phyloP scores from a whole-genome alignment of 148 eudicot species.

The Nepenthes gracilis region DNA sequence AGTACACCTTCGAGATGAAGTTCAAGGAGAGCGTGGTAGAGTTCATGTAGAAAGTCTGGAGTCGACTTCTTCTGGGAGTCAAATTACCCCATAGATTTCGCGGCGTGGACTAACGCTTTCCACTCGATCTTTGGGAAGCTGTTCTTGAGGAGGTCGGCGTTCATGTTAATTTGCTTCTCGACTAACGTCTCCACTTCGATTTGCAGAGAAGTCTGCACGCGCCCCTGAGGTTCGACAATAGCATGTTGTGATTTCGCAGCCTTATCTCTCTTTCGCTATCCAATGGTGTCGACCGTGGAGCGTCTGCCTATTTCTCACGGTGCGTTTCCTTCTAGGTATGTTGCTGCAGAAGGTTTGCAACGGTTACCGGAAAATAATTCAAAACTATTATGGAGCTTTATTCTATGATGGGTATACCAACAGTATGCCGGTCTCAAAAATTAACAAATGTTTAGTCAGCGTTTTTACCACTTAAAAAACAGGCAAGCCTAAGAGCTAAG shows the following conservation, averaged over 20 bases:
- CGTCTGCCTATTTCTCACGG: too few relatives aligned
- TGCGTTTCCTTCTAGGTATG: too few relatives aligned
- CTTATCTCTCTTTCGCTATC: constrained; percentile 35
- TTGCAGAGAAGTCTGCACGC: constrained; percentile 71
- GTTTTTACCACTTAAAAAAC: too few relatives aligned
- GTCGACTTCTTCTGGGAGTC: constrained; percentile 56
- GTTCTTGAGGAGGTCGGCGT: constrained; percentile 62
- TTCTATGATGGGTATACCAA: too few relatives aligned
- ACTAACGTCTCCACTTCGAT: constrained; percentile 54
- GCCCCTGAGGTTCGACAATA: constrained; percentile 85
- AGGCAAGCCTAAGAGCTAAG: too few relatives aligned
- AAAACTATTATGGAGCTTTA: too few relatives aligned
- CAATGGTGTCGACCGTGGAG: not conserved
- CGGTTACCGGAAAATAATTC: too few relatives aligned
- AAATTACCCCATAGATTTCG: constrained; percentile 50
- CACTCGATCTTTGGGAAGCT: constrained; percentile 76
- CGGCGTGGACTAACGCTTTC: constrained; percentile 66
- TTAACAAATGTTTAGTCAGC: too few relatives aligned
- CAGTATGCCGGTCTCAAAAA: too few relatives aligned
- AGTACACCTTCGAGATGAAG: constrained; percentile 81
- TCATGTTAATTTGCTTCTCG: constrained; percentile 60
- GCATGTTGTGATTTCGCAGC: constrained; percentile 93
- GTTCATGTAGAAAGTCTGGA: constrained; percentile 28
- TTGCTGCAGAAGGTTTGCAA: too few relatives aligned
- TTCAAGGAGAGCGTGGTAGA: constrained; percentile 87